A percentile compares a stretch with the other conserved stretches of the same genome.
These are phyloP conservation scores for Yamadazyma trypodendri DNA, from an alignment of 1,139 yeast species.

Conservation along the genomic window DNA sequence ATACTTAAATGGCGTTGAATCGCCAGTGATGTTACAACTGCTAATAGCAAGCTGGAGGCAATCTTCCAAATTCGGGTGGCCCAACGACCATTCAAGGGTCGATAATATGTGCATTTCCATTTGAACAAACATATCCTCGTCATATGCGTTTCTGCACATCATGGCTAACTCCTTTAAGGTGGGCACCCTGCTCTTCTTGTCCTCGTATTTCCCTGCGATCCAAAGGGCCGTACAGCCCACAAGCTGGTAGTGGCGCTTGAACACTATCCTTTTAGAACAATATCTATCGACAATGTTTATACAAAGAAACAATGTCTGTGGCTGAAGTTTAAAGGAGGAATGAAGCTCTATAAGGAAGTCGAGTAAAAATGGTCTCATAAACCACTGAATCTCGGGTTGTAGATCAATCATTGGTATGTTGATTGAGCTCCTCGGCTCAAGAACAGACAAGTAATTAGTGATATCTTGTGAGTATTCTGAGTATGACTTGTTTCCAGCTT, in stretches of 20 bases:
- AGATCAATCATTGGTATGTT: constrained; percentile 75
- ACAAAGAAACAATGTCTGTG: constrained; percentile 78
- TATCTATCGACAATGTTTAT: constrained; percentile 85
- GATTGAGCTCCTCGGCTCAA: constrained; percentile 36
- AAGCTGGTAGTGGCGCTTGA: constrained; percentile 86
- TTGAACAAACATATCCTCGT: constrained; percentile 85
- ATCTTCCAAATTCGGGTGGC: constrained; percentile 63
- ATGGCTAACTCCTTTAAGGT: constrained; percentile 71
- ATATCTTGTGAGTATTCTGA: constrained; percentile 41
- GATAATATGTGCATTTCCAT: constrained; percentile 90
- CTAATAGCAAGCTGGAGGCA: constrained; percentile 55
- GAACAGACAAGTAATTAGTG: constrained; percentile 25
- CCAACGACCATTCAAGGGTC: constrained; percentile 81
- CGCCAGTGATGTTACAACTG: constrained; percentile 22
- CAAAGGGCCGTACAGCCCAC: constrained; percentile 93
- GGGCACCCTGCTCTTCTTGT: constrained; percentile 81
- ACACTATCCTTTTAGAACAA: constrained; percentile 88
- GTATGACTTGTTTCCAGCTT: constrained; percentile 40
- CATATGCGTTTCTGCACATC: constrained; percentile 84
- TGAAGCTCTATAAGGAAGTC: constrained; percentile 86
- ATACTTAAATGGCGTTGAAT: constrained; percentile 34
- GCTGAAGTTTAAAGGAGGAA: constrained; percentile 67
- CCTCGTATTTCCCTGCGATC: constrained; percentile 94
- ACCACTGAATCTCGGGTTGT: constrained; percentile 93
- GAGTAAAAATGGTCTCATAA: constrained; percentile 83